A percentile compares a stretch with the other conserved stretches of the same genome.
phyloP scores from a whole-genome alignment of 129 eudicot genomes.

The Flaveria linearis region DNA sequence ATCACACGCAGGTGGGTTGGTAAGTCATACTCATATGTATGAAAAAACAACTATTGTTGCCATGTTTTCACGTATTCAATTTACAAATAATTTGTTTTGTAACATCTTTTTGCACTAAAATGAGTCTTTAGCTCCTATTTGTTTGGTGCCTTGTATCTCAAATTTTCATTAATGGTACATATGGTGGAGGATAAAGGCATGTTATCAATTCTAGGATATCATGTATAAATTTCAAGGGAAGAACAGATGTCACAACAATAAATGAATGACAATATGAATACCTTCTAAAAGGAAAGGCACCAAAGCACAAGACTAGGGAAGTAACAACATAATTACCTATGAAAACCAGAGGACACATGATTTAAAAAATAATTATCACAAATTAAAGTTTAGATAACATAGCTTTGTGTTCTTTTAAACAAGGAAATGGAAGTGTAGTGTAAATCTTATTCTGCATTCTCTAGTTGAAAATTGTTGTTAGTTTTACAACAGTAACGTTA shows the following conservation, averaged over 20 bases:
- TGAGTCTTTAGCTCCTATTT: conserved; percentile 11
- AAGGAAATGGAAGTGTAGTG: no score
- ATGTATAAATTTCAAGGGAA: background rate
- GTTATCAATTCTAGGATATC: conserved; percentile 17
- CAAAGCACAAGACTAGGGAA: background rate
- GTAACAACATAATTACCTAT: background rate
- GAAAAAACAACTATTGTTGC: conserved; percentile 19
- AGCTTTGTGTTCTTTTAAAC: no score
- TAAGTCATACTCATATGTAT: conserved; percentile 50
- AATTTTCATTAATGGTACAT: background rate
- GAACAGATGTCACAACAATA: background rate
- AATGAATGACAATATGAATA: background rate
- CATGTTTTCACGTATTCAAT: conserved; percentile 9
- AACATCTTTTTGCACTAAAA: conserved; percentile 8
- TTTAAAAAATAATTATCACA: background rate
- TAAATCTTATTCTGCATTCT: no score
- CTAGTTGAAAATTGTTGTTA: no score
- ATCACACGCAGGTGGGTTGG: conserved; percentile 97
- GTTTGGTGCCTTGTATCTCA: conserved; percentile 1
- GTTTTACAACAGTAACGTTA: no score
- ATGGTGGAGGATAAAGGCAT: conserved; percentile 11
- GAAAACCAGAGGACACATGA: background rate
- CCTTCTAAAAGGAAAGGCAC: background rate
- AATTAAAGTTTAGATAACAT: no score
- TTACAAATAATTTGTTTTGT: background rate